These are phyloP conservation scores for Naganishia vaughanmartiniae DNA, from an alignment of 768 basidiomycete genomes.

Conservation along the genomic window DNA sequence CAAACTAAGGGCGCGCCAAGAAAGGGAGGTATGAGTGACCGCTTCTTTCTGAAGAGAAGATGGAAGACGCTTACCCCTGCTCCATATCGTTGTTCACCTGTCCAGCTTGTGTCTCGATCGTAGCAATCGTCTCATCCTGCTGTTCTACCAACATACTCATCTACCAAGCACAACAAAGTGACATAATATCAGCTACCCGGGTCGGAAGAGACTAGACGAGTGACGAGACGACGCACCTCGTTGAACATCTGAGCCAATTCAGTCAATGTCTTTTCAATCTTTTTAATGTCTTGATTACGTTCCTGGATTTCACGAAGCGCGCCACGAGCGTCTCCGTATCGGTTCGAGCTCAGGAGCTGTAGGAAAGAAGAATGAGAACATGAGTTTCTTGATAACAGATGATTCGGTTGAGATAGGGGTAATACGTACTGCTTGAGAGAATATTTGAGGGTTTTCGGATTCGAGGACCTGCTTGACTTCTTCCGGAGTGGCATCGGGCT, in stretches of 20 bases:
- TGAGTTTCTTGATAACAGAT: background rate
- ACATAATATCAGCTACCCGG: no score
- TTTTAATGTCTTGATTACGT: slow-evolving; percentile 77
- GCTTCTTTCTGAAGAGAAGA: background rate
- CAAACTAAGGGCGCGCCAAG: slow-evolving; percentile 57
- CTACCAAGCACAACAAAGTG: slow-evolving; percentile 52
- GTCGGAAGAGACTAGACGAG: background rate
- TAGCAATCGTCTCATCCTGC: slow-evolving; percentile 71
- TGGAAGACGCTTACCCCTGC: slow-evolving; percentile 61
- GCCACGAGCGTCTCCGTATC: slow-evolving; percentile 75
- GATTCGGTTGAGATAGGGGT: background rate
- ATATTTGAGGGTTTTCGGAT: slow-evolving; percentile 69
- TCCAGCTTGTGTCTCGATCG: slow-evolving; percentile 63
- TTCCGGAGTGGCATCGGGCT: slow-evolving; percentile 78
- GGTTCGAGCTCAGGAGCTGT: slow-evolving; percentile 70
- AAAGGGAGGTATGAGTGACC: slow-evolving; percentile 16
- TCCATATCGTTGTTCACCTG: slow-evolving; percentile 68
- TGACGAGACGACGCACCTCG: slow-evolving; percentile 59
- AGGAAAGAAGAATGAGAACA: slow-evolving; percentile 1
- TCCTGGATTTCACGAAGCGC: slow-evolving; percentile 86
- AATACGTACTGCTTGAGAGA: slow-evolving; percentile 59
- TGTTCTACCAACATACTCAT: slow-evolving; percentile 75
- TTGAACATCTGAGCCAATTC: slow-evolving; percentile 84
- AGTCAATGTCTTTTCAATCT: slow-evolving; percentile 80
- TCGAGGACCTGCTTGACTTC: slow-evolving; percentile 73